A percentile compares a stretch with the other conserved stretches of the same genome.
Evolutionary conservation across 306 rosid species (phyloP).

Genomic region (Trifolium subterraneum): DNA sequence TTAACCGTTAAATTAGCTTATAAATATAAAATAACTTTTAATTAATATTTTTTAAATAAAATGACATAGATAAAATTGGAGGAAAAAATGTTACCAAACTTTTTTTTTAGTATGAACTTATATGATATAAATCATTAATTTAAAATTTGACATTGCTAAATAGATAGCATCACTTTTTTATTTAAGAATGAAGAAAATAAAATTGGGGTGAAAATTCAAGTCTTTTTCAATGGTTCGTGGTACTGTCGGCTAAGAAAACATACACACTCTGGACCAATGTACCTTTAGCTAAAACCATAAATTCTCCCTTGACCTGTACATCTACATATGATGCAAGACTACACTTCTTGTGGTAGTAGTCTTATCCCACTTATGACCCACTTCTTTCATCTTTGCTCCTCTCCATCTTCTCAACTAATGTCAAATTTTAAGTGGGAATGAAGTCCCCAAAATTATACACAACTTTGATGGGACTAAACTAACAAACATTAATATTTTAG

Average conservation of each 20-base stretch:
- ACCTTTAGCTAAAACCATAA: conserved; percentile 43
- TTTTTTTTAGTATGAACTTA: no score
- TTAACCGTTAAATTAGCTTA: no score
- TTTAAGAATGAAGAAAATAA: neutral
- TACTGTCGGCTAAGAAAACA: conserved; percentile 41
- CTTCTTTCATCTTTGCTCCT: conserved; percentile 37
- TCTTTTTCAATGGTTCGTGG: conserved; percentile 41
- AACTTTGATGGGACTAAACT: conserved; percentile 34
- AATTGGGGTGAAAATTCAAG: conserved; percentile 42
- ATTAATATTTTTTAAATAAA: no score
- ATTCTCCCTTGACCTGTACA: conserved; percentile 48
- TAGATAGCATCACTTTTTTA: conserved; percentile 3
- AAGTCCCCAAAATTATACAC: neutral
- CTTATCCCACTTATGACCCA: conserved; percentile 41
- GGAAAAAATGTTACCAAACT: no score
- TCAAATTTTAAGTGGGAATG: conserved; percentile 44
- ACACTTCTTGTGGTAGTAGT: conserved; percentile 50
- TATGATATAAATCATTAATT: no score
- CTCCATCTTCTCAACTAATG: conserved; percentile 31
- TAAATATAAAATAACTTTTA: no score
- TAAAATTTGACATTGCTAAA: no score
- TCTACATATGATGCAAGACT: conserved; percentile 32
- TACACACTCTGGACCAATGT: conserved; percentile 45
- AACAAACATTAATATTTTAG: conserved; percentile 1
- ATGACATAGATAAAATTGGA: no score